Percentiles rank a stretch among this genome's conserved stretches.
Conservation (phyloP, 2,329 filamentous ascomycete species). For the Anisogramma anomala region DNA sequence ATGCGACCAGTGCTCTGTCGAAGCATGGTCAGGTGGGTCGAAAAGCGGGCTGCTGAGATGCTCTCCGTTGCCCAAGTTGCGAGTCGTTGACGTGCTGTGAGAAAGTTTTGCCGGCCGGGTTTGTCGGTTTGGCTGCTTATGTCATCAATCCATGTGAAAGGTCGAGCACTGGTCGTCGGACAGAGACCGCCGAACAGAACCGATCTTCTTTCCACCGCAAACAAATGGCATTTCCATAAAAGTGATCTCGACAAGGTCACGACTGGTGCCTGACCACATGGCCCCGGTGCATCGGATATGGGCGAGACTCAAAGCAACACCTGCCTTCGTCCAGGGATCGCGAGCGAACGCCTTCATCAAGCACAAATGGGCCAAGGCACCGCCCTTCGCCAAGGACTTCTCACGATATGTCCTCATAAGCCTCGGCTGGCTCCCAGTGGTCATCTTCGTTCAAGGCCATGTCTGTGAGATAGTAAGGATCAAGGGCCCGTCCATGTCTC, state of each 20-base stretch:
- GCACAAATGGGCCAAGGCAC: slow-evolving; percentile 4
- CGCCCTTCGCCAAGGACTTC: slow-evolving; percentile 25
- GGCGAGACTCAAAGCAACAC: slow-evolving; percentile 5
- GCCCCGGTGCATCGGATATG: slow-evolving; percentile 8
- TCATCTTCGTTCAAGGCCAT: slow-evolving; percentile 50
- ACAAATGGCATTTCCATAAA: background rate
- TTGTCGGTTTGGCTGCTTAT: background rate
- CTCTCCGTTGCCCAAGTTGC: background rate
- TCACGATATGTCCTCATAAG: slow-evolving; percentile 38
- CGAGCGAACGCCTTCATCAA: background rate
- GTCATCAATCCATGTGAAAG: no score
- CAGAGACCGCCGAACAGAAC: no score
- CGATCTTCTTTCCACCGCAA: background rate
- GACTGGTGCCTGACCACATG: slow-evolving; percentile 3
- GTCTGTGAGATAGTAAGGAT: slow-evolving; percentile 48
- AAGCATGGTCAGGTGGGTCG: background rate
- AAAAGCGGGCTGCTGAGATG: background rate
- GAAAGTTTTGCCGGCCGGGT: slow-evolving; percentile 2
- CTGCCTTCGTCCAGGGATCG: background rate
- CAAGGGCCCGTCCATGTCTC: slow-evolving; percentile 61
- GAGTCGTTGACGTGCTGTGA: background rate
- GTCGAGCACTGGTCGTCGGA: no score
- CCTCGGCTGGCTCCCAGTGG: slow-evolving; percentile 50
- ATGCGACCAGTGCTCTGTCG: background rate
- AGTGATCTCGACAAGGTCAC: background rate